Conservation (phyloP, 2,329 filamentous ascomycete genomes). For the Metarhizium rileyi region DNA sequence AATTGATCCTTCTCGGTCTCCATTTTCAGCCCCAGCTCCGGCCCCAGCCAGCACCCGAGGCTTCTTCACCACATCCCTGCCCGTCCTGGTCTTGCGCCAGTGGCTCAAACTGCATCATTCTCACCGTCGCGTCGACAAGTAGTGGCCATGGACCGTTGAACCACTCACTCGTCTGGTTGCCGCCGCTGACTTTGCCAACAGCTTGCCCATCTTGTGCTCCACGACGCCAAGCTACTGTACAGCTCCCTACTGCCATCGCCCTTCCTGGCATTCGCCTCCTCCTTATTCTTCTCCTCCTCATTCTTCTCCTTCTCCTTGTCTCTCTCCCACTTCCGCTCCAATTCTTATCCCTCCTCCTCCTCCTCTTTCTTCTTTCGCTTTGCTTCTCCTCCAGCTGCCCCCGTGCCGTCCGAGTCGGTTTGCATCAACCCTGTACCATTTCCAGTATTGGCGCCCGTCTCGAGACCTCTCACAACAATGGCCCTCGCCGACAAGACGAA, state of each 20-base stretch:
- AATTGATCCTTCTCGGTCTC: not conserved
- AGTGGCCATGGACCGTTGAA: too few relatives aligned
- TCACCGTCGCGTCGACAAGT: not conserved
- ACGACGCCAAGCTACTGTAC: conserved; percentile 37
- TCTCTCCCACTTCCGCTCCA: conserved; percentile 11
- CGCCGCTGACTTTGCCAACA: conserved; percentile 15
- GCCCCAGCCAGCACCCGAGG: conserved; percentile 3
- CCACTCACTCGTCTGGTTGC: not conserved
- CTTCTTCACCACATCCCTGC: conserved; percentile 6
- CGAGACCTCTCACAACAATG: conserved; percentile 49
- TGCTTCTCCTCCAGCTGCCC: conserved; percentile 18
- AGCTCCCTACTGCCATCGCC: conserved; percentile 14
- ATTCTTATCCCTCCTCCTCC: conserved; percentile 13
- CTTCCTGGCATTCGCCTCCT: conserved; percentile 6
- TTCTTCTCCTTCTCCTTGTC: conserved; percentile 8
- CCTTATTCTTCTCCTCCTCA: conserved; percentile 4
- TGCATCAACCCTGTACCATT: conserved; percentile 48
- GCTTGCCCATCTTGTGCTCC: conserved; percentile 43
- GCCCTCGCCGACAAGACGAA: conserved; percentile 60
- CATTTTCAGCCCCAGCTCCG: not conserved
- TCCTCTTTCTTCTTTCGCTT: conserved; percentile 19
- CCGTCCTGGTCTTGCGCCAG: conserved; percentile 1
- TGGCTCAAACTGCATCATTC: conserved; percentile 8
- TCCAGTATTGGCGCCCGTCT: conserved; percentile 42
- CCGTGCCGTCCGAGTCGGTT: conserved; percentile 32